Evolutionary conservation across 495 filamentous ascomycete genomes (phyloP).

Genomic region (Sordaria brevicollis): DNA sequence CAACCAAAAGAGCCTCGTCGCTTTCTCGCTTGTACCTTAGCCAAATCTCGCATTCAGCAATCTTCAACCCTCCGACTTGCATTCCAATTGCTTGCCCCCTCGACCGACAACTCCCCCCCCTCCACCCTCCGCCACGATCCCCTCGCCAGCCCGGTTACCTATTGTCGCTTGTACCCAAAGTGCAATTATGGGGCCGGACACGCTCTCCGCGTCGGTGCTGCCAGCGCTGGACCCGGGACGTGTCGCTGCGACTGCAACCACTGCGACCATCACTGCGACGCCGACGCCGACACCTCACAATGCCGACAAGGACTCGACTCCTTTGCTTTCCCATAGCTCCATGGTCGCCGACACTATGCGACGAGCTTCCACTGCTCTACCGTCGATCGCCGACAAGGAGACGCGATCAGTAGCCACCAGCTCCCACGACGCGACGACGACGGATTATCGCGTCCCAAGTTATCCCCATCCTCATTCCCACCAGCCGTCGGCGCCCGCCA

Average conservation of each 20-base stretch:
- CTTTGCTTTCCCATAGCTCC: slow-evolving; percentile 5
- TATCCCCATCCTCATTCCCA: slow-evolving; percentile 2
- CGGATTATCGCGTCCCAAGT: not conserved
- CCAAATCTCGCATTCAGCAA: slow-evolving; percentile 17
- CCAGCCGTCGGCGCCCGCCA: slow-evolving; percentile 5
- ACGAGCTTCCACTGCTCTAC: not conserved
- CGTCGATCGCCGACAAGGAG: not conserved
- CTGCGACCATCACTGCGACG: not conserved
- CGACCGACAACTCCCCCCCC: not conserved
- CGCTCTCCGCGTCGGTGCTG: slow-evolving; percentile 7
- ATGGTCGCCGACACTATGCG: not conserved
- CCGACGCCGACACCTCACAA: not conserved
- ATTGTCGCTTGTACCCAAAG: not conserved
- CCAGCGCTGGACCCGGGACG: slow-evolving; percentile 18
- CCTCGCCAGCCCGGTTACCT: slow-evolving; percentile 3
- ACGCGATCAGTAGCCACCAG: not conserved
- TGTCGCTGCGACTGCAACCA: slow-evolving; percentile 1
- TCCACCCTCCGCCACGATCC: not conserved
- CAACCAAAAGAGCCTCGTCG: slow-evolving; percentile 5
- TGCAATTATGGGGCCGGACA: slow-evolving; percentile 17
- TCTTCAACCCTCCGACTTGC: not conserved
- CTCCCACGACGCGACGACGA: slow-evolving; percentile 1
- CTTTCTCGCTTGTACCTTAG: slow-evolving; percentile 8
- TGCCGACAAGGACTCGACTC: slow-evolving; percentile 15
- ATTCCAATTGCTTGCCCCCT: slow-evolving; percentile 1